Conservation (phyloP, 192 early-diverging fungal species). For the Coemansia sp. region DNA sequence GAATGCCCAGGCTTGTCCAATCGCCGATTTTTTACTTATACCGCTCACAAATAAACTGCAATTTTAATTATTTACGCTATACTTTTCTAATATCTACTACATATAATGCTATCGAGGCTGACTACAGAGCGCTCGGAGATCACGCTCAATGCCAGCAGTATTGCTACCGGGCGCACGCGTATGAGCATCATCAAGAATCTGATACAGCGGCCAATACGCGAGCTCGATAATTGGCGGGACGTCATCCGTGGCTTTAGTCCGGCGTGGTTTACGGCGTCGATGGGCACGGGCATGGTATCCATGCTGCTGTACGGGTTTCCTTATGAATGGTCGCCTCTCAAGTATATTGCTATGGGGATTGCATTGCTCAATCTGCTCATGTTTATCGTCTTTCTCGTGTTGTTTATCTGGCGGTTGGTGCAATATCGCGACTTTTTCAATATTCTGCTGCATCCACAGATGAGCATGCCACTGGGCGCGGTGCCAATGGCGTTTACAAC, state of each 20-base stretch:
- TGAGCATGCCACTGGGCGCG: slow-evolving; percentile 55
- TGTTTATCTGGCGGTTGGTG: slow-evolving; percentile 32
- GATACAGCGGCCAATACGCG: slow-evolving; percentile 47
- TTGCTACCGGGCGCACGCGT: background rate
- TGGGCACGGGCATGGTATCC: slow-evolving; percentile 56
- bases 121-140: slow-evolving; percentile 22
- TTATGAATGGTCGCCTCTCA: slow-evolving; percentile 37
- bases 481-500: slow-evolving; percentile 58
- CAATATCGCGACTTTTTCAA: slow-evolving; percentile 47
- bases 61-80: no score
- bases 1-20: no score
- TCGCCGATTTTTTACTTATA: no score
- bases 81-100: background rate
- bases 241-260: slow-evolving; percentile 55
- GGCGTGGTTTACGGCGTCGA: slow-evolving; percentile 57
- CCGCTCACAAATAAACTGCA: no score
- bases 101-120: background rate
- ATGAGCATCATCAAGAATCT: slow-evolving; percentile 15
- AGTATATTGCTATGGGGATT: slow-evolving; percentile 46
- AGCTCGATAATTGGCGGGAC: slow-evolving; percentile 35
- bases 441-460: slow-evolving; percentile 54
- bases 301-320: slow-evolving; percentile 45
- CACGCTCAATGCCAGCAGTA: slow-evolving; percentile 8
- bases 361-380: slow-evolving; percentile 43
- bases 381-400: slow-evolving; percentile 23